phyloP scores from a whole-genome alignment of 495 filamentous ascomycete species.

The Hypoxylon lienhwacheense region DNA sequence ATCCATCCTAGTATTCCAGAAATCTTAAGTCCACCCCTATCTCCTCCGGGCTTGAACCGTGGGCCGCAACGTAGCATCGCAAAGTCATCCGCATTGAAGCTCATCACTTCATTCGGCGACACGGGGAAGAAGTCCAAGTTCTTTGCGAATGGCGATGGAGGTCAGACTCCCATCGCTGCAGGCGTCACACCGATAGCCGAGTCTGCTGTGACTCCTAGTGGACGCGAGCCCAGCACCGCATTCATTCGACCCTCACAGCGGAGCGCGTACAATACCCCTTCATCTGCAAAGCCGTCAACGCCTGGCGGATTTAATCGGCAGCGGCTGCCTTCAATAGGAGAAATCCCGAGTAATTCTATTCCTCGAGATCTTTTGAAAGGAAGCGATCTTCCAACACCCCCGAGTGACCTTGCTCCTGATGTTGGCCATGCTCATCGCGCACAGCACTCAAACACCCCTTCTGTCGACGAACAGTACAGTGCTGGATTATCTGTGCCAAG shows the following conservation, averaged over 20 bases:
- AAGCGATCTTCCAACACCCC: constrained; percentile 37
- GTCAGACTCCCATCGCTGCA: constrained; percentile 74
- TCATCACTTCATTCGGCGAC: constrained; percentile 86
- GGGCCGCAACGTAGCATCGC: constrained; percentile 61
- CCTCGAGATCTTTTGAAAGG: constrained; percentile 41
- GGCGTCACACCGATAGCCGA: constrained; percentile 90
- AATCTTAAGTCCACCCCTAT: constrained; percentile 61
- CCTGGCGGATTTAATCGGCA: constrained; percentile 68
- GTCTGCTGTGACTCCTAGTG: constrained; percentile 78
- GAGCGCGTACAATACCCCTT: constrained; percentile 63
- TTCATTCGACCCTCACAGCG: constrained; percentile 63
- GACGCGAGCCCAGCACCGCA: constrained; percentile 63
- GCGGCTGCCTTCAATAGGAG: constrained; percentile 82
- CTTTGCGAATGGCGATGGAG: constrained; percentile 66
- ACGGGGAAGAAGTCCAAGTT: constrained; percentile 64
- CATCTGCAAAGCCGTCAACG: constrained; percentile 71
- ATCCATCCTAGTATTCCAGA: constrained; percentile 53
- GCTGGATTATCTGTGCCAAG: constrained; percentile 38
- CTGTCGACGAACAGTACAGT: constrained; percentile 23
- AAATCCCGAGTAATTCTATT: constrained; percentile 55
- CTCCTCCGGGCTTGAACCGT: constrained; percentile 51
- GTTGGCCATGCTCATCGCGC: constrained; percentile 12
- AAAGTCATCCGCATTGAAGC: constrained; percentile 84
- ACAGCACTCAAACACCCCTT: constrained; percentile 22
- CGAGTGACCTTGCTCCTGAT: constrained; percentile 28